Evolutionary conservation across 2,329 filamentous ascomycete species (phyloP), one percentile per base, ranked within the genome.

Genomic region (Teratosphaeriaceae sp.): DNA sequence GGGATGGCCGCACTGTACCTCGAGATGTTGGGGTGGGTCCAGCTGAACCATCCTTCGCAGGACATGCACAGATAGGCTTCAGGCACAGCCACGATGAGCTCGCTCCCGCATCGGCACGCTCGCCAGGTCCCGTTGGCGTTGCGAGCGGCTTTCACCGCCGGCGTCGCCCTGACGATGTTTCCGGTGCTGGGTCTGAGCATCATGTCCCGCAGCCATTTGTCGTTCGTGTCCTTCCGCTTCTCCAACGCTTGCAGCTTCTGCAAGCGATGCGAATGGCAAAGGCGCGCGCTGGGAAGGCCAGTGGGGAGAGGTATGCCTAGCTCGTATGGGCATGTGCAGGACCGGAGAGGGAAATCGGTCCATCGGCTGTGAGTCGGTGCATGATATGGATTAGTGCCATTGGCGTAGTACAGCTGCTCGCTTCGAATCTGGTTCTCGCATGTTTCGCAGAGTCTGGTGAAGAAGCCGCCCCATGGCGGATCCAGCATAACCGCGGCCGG

Each of bases 61-160:
- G 38, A 38, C 43, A 39, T 39, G 9, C 16, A 31, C 9, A 45
- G 24, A 31, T 23, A 20, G 6, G 23, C 21, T 38, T 31, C 23
- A 19, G 37, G 6, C 3, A 16, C 19, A 11, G 3, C 3, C 9
- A n/a, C 7, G 12, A 9, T 4, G 16, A 37, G 30, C 19, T 45
- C 43, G 11, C 35, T 29, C 4, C 43, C 43, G 19, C 43, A 45
- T 20, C 38, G 33, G 38, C 43, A 45, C 13, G 43, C 43, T 3
- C 43, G 38, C 38, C 38, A 45, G 13, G 11, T 42, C 2, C 38
- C 33, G n/a, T 39, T 19, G 5, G 15, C 18, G 12, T 27, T 22
- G 3, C 43, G 31, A 13, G 18, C 19, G 15, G 38, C 18, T 16
- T 6, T 15, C 1, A 13, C 23, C 2, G 18, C 7, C 5, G 20